Evolutionary conservation across 169 alveolate species (phyloP).

Genomic region (Cryptosporidium muris): DNA sequence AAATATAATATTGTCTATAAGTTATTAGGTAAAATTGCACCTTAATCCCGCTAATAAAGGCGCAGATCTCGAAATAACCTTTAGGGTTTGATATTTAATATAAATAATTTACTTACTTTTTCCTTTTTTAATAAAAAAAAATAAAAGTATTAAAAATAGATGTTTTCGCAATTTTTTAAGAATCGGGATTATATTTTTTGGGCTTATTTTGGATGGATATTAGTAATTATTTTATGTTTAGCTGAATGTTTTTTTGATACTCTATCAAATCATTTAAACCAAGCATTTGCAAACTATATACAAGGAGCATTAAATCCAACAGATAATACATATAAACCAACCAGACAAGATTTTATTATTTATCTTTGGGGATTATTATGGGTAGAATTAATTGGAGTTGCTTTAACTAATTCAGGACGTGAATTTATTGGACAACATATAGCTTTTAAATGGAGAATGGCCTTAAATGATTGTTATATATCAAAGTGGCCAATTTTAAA

Average conservation of each 20-base stretch:
- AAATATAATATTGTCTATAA: too few species aligned
- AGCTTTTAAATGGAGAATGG: constrained; percentile 71
- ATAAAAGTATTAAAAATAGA: neutral
- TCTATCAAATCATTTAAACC: constrained; percentile 11
- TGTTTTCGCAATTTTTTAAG: constrained; percentile 48
- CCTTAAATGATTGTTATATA: constrained; percentile 35
- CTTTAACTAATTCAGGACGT: constrained; percentile 22
- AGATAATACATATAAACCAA: constrained; percentile 30
- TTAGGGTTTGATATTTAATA: neutral
- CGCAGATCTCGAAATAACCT: neutral
- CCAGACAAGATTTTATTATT: constrained; percentile 7
- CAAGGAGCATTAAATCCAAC: constrained; percentile 57
- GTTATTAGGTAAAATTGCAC: too few species aligned
- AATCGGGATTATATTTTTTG: constrained; percentile 33
- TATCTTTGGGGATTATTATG: constrained; percentile 32
- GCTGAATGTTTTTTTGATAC: constrained; percentile 64
- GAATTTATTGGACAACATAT: constrained; percentile 31
- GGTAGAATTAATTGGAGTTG: constrained; percentile 52
- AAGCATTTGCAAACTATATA: constrained; percentile 45
- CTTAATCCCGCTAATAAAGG: too few species aligned
- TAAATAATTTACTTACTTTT: neutral
- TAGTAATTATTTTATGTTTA: constrained; percentile 20
- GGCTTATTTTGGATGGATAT: constrained; percentile 60
- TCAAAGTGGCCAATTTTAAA: constrained; percentile 23
- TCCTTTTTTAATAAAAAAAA: too few species aligned